Evolutionary conservation across 495 filamentous ascomycete species (phyloP), one percentile per base, ranked within the genome.

Genomic region (Xylaria castorea): DNA sequence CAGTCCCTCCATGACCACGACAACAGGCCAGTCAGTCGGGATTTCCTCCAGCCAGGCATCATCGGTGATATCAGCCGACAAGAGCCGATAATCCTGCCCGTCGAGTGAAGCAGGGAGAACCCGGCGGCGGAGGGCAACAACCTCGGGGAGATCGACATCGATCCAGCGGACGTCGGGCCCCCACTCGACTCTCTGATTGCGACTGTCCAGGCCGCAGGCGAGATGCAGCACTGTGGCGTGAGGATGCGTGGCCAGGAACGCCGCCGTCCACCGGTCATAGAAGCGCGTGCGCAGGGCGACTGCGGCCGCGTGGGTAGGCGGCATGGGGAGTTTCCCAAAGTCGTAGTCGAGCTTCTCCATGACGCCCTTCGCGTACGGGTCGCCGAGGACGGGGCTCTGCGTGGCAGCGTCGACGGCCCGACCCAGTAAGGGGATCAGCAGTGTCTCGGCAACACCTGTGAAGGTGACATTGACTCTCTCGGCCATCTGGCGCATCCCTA

Each of bases 1-100:
- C 20, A 74, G 36, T 12, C 72, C 72, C 38, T 71, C 72, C 72
- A 74, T 74, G 34, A 74, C 60, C 32, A 74, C 60, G 9, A 71
- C 11, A 4, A 62, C 66, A 5, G 67, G 72, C 5, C 44, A 32
- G 25, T 65, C 72, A 22, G 44, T 27, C 11, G 58, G 67, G 22
- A 66, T 48, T 1, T 46, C 50, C 30, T 74, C 55, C 34, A 71
- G 46, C 67, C 72, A 74, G 16, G 66, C 67, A 27, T 51, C 44
- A 1, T 60, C 67, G 27, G 57, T 71, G 42, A 71, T 22, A 20
- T 66, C 62, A 14, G 72, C 66, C 1, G 48, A 50, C 12, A 71
- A 8, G n/a, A 74, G 58, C 32, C 58, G 67, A 60, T 74, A 74
- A 14, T 74, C 72, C 22, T 20, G 65, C 36, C 65, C 71, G 8